Evolutionary conservation across 257 asterid genomes (phyloP).

Genomic region (Lycium barbarum): DNA sequence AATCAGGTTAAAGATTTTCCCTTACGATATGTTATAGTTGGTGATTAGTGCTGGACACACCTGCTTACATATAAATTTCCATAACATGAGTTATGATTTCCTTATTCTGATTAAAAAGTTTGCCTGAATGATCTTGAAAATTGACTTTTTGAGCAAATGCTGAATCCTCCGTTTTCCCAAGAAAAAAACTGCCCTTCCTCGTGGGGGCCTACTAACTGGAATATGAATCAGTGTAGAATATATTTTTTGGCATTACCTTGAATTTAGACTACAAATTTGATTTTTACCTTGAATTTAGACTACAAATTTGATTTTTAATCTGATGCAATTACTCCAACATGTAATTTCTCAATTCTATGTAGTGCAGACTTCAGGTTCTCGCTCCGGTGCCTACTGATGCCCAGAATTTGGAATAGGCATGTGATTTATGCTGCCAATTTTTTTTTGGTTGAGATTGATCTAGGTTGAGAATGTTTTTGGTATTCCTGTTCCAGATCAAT

Average conservation of each 20-base stretch:
- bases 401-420: not conserved
- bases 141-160: not conserved
- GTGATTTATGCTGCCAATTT: not conserved
- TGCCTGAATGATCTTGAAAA: not conserved
- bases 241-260: not conserved
- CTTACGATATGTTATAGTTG: not conserved
- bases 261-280: not conserved
- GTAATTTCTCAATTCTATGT: not conserved
- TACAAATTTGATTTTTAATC: not conserved
- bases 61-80: not conserved
- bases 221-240: not conserved
- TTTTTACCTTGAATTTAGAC: not conserved
- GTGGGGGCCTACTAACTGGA: not conserved
- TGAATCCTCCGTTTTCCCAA: not conserved
- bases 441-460: not conserved
- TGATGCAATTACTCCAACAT: not conserved
- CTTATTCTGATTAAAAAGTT: not conserved
- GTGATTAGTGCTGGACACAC: not conserved
- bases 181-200: not conserved
- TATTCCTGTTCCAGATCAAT: not conserved
- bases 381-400: conserved; percentile 26
- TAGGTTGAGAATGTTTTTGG: not conserved
- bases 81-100: not conserved
- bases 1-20: too few relatives aligned
- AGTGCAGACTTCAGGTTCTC: not conserved